These are phyloP conservation scores for Saccharomycodes ludwigii DNA, from an alignment of 805 yeast species.

Conservation along the genomic window DNA sequence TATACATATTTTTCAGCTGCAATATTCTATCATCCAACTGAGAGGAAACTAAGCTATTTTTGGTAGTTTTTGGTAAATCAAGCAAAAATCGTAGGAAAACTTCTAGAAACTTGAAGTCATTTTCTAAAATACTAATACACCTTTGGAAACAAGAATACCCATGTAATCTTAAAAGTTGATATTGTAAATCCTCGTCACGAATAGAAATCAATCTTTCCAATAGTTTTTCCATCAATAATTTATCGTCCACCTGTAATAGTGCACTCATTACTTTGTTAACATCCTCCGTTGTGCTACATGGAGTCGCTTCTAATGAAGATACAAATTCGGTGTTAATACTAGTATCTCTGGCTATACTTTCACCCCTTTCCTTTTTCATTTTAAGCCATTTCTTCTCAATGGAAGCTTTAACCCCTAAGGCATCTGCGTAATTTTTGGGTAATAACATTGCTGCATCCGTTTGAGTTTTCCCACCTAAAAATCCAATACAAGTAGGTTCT, in stretches of 20 bases:
- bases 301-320: constrained; percentile 39
- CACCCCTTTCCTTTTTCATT: constrained; percentile 37
- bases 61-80: constrained; percentile 60
- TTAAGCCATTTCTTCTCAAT: constrained; percentile 55
- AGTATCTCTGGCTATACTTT: constrained; percentile 38
- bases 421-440: constrained; percentile 76
- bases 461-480: constrained; percentile 94
- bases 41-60: constrained; percentile 64
- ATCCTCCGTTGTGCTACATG: constrained; percentile 37
- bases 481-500: constrained; percentile 81
- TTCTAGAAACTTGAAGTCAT: constrained; percentile 30
- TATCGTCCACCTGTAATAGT: constrained; percentile 64
- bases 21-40: constrained; percentile 40
- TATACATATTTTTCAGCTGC: not conserved
- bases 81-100: constrained; percentile 45
- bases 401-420: constrained; percentile 59
- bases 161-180: constrained; percentile 61
- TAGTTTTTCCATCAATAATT: constrained; percentile 48
- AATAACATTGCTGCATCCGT: constrained; percentile 78
- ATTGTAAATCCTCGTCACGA: constrained; percentile 36
- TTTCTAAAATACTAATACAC: constrained; percentile 21
- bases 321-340: constrained; percentile 57
- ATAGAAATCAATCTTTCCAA: constrained; percentile 48
- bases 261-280: constrained; percentile 74
- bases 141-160: constrained; percentile 66